Conservation (phyloP, 2,329 filamentous ascomycete species). For the Alternaria ethzedia region DNA sequence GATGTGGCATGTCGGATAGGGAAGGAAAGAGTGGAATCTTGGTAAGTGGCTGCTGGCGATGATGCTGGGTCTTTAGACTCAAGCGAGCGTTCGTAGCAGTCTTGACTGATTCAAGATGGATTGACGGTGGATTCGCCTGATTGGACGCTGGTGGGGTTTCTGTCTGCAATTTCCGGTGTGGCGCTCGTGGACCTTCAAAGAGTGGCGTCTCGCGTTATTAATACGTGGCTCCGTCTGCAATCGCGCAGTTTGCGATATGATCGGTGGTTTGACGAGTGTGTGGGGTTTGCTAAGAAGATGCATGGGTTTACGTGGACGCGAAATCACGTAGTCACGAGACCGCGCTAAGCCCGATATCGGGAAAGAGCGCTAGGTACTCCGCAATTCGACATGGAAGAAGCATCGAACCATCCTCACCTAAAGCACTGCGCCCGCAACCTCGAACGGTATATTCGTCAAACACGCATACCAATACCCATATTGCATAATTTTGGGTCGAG, state of each 20-base stretch:
- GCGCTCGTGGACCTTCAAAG: background rate
- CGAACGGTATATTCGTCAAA: background rate
- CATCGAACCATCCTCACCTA: constrained; percentile 6
- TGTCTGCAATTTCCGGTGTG: background rate
- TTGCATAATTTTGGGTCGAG: background rate
- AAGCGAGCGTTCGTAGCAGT: background rate
- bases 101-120: background rate
- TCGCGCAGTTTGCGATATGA: background rate
- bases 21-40: background rate
- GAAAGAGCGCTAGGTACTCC: constrained; percentile 17
- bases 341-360: constrained; percentile 22
- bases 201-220: background rate
- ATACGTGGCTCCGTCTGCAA: background rate
- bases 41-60: background rate
- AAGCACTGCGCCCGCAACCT: background rate
- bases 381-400: background rate
- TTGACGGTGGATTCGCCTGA: constrained; percentile 3
- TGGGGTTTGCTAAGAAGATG: background rate
- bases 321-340: constrained; percentile 33
- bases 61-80: background rate
- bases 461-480: background rate
- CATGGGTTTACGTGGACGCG: constrained; percentile 19
- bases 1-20: constrained; percentile 28
- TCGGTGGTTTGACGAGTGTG: background rate
- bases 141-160: background rate